Evolutionary conservation across 176 grass and related monocot species (phyloP).

Genomic region (Zoysia pacifica): DNA sequence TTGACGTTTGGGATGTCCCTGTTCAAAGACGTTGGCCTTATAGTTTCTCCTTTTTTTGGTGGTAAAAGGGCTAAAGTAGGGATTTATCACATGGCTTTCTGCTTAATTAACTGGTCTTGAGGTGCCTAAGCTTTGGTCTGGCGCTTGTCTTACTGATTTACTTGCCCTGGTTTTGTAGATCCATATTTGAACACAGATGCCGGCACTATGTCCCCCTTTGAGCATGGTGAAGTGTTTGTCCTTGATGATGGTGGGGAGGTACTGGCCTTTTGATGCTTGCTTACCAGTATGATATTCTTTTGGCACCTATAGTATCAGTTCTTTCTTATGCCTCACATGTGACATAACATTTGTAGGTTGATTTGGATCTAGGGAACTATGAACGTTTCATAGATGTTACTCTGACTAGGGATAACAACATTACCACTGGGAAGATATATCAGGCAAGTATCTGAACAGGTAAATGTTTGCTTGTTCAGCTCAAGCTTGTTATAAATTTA

Average conservation of each 20-base stretch:
- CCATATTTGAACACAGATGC: constrained; percentile 97
- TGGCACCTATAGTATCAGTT: neutral
- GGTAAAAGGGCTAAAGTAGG: neutral
- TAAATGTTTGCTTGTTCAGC: constrained; percentile 24
- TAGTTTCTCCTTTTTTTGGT: neutral
- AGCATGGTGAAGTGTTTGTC: constrained; percentile 98
- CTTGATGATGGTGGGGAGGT: constrained; percentile 99
- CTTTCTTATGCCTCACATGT: constrained; percentile 25
- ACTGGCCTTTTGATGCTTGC: neutral
- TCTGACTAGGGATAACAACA: constrained; percentile 86
- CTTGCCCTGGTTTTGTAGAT: constrained; percentile 51
- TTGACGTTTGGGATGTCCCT: neutral
- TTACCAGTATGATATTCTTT: neutral
- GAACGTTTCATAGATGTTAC: constrained; percentile 95
- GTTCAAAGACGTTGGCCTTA: neutral
- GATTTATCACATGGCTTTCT: neutral
- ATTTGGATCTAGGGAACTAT: constrained; percentile 96
- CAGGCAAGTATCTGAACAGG: constrained; percentile 48
- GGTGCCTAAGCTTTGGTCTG: neutral
- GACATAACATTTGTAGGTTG: constrained; percentile 57
- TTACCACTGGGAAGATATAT: constrained; percentile 98
- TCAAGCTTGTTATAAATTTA: constrained; percentile 20
- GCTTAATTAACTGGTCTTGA: neutral
- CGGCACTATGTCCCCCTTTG: constrained; percentile 96
- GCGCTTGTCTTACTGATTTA: constrained; percentile 6